Percentiles rank a stretch among this genome's conserved stretches.
These are phyloP conservation scores for Malus hybrid DNA, from an alignment of 331 rosid genomes.

Conservation along the genomic window DNA sequence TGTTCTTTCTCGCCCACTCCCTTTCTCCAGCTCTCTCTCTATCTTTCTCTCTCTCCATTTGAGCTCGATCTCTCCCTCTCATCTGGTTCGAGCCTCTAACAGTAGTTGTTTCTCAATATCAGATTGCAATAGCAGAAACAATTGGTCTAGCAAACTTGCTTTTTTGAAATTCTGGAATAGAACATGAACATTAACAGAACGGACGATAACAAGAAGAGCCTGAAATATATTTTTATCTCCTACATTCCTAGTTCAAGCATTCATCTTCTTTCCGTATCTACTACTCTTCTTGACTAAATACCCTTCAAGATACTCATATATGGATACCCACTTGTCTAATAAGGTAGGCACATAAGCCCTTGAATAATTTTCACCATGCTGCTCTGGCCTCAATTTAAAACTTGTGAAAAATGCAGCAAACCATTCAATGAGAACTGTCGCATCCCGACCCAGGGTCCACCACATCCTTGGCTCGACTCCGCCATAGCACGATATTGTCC, in stretches of 20 bases:
- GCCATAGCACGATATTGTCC: no score
- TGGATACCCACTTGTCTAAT: slow-evolving; percentile 70
- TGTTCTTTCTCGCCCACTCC: no score
- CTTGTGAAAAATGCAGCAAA: slow-evolving; percentile 78
- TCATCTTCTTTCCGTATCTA: slow-evolving; percentile 91
- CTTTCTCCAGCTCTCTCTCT: no score
- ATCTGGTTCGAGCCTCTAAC: no score
- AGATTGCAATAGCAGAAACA: slow-evolving; percentile 57
- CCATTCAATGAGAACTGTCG: slow-evolving; percentile 67
- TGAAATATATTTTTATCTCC: slow-evolving; percentile 94
- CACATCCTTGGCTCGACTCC: no score
- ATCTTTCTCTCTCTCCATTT: no score
- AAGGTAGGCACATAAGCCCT: slow-evolving; percentile 31
- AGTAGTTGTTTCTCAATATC: slow-evolving; percentile 9
- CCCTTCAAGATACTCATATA: slow-evolving; percentile 94
- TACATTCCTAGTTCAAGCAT: slow-evolving; percentile 95
- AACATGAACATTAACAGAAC: slow-evolving; percentile 88
- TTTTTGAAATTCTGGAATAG: slow-evolving; percentile 93
- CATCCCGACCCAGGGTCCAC: no score
- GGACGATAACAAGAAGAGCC: slow-evolving; percentile 90
- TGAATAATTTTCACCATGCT: slow-evolving; percentile 31
- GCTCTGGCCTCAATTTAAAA: slow-evolving; percentile 64
- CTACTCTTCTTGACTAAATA: slow-evolving; percentile 90
- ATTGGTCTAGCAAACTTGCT: slow-evolving; percentile 64
- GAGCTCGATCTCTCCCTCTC: no score